Conservation (phyloP, 805 yeast species). For the Candida wancherniae region DNA sequence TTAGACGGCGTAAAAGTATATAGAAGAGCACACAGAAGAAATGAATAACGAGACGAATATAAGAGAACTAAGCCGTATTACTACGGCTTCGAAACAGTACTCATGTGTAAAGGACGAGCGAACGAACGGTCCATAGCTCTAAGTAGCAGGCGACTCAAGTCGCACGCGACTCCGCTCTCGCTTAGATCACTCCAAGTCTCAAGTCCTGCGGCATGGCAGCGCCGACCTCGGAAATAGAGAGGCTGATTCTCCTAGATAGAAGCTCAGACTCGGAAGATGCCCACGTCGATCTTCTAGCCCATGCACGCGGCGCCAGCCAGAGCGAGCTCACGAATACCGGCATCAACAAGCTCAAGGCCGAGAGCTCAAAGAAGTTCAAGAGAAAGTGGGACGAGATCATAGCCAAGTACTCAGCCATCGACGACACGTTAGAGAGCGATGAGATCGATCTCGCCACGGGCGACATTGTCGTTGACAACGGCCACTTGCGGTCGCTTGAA, state of each 20-base stretch:
- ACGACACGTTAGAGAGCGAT: constrained; percentile 53
- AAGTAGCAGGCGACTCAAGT: not conserved
- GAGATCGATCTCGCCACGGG: constrained; percentile 64
- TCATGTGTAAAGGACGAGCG: too few species aligned
- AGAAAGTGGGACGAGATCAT: constrained; percentile 50
- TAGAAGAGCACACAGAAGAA: too few species aligned
- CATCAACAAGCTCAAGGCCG: constrained; percentile 23
- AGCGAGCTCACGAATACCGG: constrained; percentile 13
- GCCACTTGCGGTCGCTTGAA: constrained; percentile 55
- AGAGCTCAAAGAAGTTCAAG: constrained; percentile 19
- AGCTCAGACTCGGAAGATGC: constrained; percentile 12
- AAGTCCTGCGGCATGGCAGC: constrained; percentile 1
- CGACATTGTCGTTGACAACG: constrained; percentile 57
- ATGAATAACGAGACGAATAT: too few species aligned
- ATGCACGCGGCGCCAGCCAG: constrained; percentile 13
- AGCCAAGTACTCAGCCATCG: constrained; percentile 44
- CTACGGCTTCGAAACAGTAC: too few species aligned
- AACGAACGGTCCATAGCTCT: too few species aligned
- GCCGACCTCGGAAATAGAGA: constrained; percentile 11
- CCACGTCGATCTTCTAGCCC: constrained; percentile 7
- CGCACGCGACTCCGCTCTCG: constrained; percentile 3
- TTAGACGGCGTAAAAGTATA: too few species aligned
- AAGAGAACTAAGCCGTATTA: too few species aligned
- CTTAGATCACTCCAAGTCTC: not conserved
- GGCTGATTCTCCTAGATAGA: constrained; percentile 21